A percentile compares a stretch with the other conserved stretches of the same genome.
Conservation (phyloP, 169 alveolate species). For the Blepharisma undulans region DNA sequence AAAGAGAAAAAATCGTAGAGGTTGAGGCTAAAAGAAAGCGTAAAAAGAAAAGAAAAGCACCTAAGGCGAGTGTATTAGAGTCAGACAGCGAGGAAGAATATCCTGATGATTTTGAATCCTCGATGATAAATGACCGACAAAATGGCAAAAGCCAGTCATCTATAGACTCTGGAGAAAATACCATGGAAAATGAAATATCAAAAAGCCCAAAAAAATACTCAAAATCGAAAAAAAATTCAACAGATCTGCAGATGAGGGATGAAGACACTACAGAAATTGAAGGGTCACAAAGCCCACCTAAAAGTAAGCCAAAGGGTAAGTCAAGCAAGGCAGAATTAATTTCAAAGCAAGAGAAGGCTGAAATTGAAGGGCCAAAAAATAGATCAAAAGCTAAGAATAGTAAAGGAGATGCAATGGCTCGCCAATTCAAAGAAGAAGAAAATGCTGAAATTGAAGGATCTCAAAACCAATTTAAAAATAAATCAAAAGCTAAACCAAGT, state of each 20-base stretch:
- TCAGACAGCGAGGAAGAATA: background rate
- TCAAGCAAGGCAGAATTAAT: background rate
- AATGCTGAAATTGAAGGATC: background rate
- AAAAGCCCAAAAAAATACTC: background rate
- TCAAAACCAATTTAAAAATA: background rate
- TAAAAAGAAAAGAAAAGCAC: constrained; percentile 10
- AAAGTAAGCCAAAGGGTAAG: background rate
- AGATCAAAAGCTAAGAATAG: background rate
- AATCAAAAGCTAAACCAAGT: background rate
- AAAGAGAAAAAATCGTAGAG: background rate
- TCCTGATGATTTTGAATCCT: background rate
- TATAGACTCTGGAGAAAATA: background rate
- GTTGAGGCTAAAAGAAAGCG: background rate
- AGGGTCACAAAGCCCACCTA: background rate
- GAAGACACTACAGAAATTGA: background rate
- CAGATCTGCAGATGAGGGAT: background rate
- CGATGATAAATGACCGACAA: background rate
- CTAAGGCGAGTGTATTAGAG: background rate
- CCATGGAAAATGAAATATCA: background rate
- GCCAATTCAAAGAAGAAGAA: background rate
- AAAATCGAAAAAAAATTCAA: background rate
- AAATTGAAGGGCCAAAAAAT: background rate
- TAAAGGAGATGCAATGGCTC: background rate
- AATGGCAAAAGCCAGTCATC: background rate
- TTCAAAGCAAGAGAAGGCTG: background rate